phyloP scores from a whole-genome alignment of 306 rosid species.

The Castanea crenata region DNA sequence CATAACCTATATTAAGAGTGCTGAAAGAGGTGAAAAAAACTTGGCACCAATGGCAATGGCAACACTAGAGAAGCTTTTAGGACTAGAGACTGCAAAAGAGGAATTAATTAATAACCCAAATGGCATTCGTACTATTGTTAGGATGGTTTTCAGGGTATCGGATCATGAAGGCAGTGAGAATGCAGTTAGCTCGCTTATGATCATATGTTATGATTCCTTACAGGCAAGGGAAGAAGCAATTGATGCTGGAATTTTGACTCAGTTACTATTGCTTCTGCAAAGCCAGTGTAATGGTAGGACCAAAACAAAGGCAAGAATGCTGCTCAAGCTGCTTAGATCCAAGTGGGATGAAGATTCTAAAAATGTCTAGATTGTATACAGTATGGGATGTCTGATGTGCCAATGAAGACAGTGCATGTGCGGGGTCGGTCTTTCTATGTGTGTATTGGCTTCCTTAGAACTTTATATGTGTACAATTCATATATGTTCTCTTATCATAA shows the following conservation, averaged over 20 bases:
- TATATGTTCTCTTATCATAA: background rate
- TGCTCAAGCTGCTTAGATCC: slow-evolving; percentile 78
- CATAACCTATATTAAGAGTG: slow-evolving; percentile 41
- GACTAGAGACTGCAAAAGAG: slow-evolving; percentile 45
- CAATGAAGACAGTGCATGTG: background rate
- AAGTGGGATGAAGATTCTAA: slow-evolving; percentile 52
- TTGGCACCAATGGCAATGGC: slow-evolving; percentile 43
- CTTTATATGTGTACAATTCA: background rate
- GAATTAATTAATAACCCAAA: slow-evolving; percentile 41
- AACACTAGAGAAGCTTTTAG: slow-evolving; percentile 56
- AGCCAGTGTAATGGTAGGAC: slow-evolving; percentile 59
- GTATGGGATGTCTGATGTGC: slow-evolving; percentile 14
- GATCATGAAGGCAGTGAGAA: slow-evolving; percentile 68
- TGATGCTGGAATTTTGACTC: slow-evolving; percentile 56
- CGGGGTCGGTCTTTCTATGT: slow-evolving; percentile 2
- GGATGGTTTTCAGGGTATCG: slow-evolving; percentile 67
- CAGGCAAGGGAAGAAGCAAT: slow-evolving; percentile 70
- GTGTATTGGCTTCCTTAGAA: background rate
- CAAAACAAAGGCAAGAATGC: slow-evolving; percentile 69
- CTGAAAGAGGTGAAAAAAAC: slow-evolving; percentile 41
- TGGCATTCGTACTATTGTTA: slow-evolving; percentile 48
- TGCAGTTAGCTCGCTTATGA: slow-evolving; percentile 57
- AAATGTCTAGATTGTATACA: slow-evolving; percentile 13
- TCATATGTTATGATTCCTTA: slow-evolving; percentile 42
- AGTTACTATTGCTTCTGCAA: slow-evolving; percentile 70